Conservation (phyloP, 2,329 filamentous ascomycete species). For the Elsinoe fawcettii region DNA sequence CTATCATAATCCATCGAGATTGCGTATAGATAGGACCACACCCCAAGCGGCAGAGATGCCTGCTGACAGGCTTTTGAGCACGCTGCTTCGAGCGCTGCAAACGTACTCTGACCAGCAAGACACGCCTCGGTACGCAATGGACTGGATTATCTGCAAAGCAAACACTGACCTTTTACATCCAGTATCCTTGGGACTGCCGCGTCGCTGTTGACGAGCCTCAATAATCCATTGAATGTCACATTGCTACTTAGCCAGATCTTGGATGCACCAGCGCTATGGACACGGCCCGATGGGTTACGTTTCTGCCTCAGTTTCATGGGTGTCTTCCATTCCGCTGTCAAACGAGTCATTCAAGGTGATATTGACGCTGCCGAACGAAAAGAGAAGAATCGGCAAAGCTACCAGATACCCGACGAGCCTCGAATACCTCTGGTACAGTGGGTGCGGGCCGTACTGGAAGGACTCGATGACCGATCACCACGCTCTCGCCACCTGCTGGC, state of each 20-base stretch:
- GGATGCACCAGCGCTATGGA: constrained; percentile 65
- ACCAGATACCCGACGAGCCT: constrained; percentile 20
- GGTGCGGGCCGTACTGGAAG: constrained; percentile 51
- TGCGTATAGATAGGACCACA: not conserved
- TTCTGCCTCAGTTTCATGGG: constrained; percentile 60
- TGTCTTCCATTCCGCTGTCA: constrained; percentile 62
- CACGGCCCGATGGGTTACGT: constrained; percentile 50
- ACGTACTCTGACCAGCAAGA: constrained; percentile 51
- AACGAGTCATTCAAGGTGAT: constrained; percentile 46
- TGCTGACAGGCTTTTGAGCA: constrained; percentile 58
- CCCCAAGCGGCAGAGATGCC: constrained; percentile 45
- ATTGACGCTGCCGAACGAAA: constrained; percentile 23
- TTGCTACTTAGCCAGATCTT: constrained; percentile 66
- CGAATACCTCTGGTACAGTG: constrained; percentile 44
- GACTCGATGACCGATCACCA: constrained; percentile 53
- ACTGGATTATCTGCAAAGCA: not conserved
- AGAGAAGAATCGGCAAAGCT: constrained; percentile 21
- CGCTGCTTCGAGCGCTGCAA: constrained; percentile 57
- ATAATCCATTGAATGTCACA: constrained; percentile 67
- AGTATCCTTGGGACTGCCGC: constrained; percentile 57
- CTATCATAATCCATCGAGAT: not conserved
- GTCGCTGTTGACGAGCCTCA: constrained; percentile 59
- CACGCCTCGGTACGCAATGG: constrained; percentile 45
- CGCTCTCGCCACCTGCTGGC: constrained; percentile 81
- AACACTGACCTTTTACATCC: constrained; percentile 17